Conservation (phyloP, 2,329 filamentous ascomycete species). For the Phialophora macrospora region DNA sequence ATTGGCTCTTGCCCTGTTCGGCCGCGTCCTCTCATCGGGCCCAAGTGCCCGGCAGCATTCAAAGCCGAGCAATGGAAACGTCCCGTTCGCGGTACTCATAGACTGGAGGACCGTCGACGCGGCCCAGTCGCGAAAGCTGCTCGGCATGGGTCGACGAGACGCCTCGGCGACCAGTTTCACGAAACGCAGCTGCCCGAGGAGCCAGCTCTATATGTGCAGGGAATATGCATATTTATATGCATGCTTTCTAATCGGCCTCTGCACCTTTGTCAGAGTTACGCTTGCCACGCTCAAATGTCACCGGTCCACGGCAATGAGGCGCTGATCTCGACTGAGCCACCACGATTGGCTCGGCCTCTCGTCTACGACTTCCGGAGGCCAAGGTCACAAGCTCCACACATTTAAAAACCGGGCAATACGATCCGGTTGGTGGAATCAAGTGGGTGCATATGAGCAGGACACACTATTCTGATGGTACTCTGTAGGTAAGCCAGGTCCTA, state of each 20-base stretch:
- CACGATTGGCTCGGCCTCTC: background rate
- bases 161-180: background rate
- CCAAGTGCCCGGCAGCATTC: background rate
- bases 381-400: background rate
- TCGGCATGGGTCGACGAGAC: background rate
- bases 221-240: background rate
- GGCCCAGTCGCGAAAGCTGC: background rate
- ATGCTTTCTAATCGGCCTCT: background rate
- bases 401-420: background rate
- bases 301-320: background rate
- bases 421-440: background rate
- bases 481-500: background rate
- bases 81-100: background rate
- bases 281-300: background rate
- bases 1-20: background rate
- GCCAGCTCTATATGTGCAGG: background rate
- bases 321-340: background rate
- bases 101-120: background rate
- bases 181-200: background rate
- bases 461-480: background rate
- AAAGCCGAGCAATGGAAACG: background rate
- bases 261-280: background rate
- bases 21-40: background rate
- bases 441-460: background rate
- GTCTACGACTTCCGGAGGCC: background rate